A percentile compares a stretch with the other conserved stretches of the same genome.
These are phyloP conservation scores for Fusarium burgessii DNA, from an alignment of 2,329 filamentous ascomycete genomes.

Conservation along the genomic window DNA sequence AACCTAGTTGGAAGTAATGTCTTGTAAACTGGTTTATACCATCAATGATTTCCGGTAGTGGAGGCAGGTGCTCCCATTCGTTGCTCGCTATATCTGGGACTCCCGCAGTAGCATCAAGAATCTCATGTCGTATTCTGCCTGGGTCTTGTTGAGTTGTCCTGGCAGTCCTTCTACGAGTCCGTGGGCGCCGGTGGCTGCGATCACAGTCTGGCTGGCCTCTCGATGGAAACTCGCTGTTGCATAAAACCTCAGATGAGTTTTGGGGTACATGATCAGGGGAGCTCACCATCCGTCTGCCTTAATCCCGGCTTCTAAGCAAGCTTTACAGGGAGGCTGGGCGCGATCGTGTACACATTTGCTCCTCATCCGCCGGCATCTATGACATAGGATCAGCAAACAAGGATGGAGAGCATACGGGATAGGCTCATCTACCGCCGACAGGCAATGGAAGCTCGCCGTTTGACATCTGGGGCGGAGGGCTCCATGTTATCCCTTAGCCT, in stretches of 20 bases:
- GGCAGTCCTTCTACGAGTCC: slow-evolving; percentile 60
- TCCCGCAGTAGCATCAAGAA: slow-evolving; percentile 47
- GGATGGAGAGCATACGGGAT: not conserved
- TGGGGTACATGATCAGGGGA: not conserved
- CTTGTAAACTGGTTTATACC: slow-evolving; percentile 65
- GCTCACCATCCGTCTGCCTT: slow-evolving; percentile 63
- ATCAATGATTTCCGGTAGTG: slow-evolving; percentile 62
- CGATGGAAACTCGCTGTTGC: slow-evolving; percentile 61
- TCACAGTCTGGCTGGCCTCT: slow-evolving; percentile 67
- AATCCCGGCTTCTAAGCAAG: slow-evolving; percentile 64
- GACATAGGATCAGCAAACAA: slow-evolving; percentile 9
- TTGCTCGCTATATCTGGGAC: slow-evolving; percentile 46
- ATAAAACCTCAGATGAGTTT: slow-evolving; percentile 9
- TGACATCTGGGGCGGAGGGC: slow-evolving; percentile 50
- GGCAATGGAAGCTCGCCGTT: slow-evolving; percentile 64
- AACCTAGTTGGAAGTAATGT: slow-evolving; percentile 70
- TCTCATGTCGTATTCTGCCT: slow-evolving; percentile 52
- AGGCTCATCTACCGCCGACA: slow-evolving; percentile 61
- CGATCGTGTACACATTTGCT: slow-evolving; percentile 67
- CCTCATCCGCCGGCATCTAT: slow-evolving; percentile 66
- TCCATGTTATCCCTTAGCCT: slow-evolving; percentile 15
- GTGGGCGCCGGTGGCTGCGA: slow-evolving; percentile 65
- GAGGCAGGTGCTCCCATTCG: slow-evolving; percentile 64
- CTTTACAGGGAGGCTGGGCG: slow-evolving; percentile 62
- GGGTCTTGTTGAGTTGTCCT: slow-evolving; percentile 57